These are phyloP conservation scores for Holtermannia corniformis DNA, from an alignment of 768 basidiomycete species.

Conservation along the genomic window DNA sequence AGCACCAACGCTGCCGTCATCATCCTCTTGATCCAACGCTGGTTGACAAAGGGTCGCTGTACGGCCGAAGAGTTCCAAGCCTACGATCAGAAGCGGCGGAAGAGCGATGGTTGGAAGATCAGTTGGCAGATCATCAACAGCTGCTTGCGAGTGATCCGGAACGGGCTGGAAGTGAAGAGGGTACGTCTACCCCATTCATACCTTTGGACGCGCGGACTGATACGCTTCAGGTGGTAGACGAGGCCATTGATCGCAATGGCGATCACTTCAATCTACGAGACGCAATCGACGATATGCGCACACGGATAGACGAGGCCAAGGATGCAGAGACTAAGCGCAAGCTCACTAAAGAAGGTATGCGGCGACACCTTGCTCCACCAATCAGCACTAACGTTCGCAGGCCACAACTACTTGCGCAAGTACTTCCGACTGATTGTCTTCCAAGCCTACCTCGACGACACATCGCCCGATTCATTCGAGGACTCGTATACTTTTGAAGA, in stretches of 20 bases:
- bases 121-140: slow-evolving; percentile 64
- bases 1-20: slow-evolving; percentile 86
- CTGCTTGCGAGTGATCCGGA: slow-evolving; percentile 66
- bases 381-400: slow-evolving; percentile 41
- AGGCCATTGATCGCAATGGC: slow-evolving; percentile 70
- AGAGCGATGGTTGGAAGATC: background rate
- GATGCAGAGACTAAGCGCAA: slow-evolving; percentile 61
- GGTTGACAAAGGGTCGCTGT: slow-evolving; percentile 47
- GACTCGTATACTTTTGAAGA: slow-evolving; percentile 54
- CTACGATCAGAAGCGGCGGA: slow-evolving; percentile 1
- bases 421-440: slow-evolving; percentile 82
- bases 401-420: slow-evolving; percentile 67
- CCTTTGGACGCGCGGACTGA: slow-evolving; percentile 4
- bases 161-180: slow-evolving; percentile 74
- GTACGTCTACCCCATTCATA: slow-evolving; percentile 20
- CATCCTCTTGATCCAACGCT: slow-evolving; percentile 70
- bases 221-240: slow-evolving; percentile 30
- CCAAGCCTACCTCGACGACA: slow-evolving; percentile 78
- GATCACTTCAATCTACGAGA: slow-evolving; percentile 77
- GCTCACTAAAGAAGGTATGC: slow-evolving; percentile 62
- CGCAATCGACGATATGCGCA: slow-evolving; percentile 71
- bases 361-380: background rate
- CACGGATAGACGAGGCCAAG: slow-evolving; percentile 64
- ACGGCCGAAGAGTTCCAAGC: background rate
- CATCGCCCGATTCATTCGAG: slow-evolving; percentile 60